Conservation (phyloP, 768 basidiomycete genomes). For the Ramaria sp. region DNA sequence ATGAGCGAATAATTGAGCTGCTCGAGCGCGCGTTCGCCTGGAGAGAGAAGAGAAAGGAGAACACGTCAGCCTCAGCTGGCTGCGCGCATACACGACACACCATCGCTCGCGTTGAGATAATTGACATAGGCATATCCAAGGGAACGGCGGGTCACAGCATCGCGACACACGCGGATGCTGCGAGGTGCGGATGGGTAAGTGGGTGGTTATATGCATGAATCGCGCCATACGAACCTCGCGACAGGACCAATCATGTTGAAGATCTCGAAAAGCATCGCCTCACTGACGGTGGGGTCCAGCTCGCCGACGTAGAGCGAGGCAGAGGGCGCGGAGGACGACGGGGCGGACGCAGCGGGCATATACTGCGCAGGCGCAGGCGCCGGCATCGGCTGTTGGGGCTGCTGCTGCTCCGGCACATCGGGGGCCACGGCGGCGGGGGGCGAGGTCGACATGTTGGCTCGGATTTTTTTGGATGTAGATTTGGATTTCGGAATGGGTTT, state of each 20-base stretch:
- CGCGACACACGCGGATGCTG: slow-evolving; percentile 98
- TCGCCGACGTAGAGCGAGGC: slow-evolving; percentile 98
- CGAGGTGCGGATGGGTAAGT: neutral
- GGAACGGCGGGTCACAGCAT: slow-evolving; percentile 98
- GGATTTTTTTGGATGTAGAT: no score
- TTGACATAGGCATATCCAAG: slow-evolving; percentile 99
- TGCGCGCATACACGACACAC: slow-evolving; percentile 30
- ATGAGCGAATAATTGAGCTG: slow-evolving; percentile 99
- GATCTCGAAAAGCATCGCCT: slow-evolving; percentile 99
- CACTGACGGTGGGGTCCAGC: slow-evolving; percentile 94
- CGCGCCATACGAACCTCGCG: slow-evolving; percentile 54
- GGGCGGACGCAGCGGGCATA: slow-evolving; percentile 35
- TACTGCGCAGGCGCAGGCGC: slow-evolving; percentile 52
- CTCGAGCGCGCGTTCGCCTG: slow-evolving; percentile 96
- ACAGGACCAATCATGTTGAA: slow-evolving; percentile 99
- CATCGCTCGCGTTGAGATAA: slow-evolving; percentile 91
- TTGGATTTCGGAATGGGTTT: slow-evolving; percentile 23
- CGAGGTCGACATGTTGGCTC: slow-evolving; percentile 28
- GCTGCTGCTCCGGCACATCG: slow-evolving; percentile 20
- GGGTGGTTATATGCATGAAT: no score
- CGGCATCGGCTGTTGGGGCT: slow-evolving; percentile 18
- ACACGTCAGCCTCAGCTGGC: no score
- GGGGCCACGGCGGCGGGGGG: slow-evolving; percentile 26
- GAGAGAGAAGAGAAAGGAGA: neutral
- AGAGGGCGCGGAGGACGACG: slow-evolving; percentile 60